Conservation (phyloP, 768 basidiomycete genomes). For the Suillus cothurnatus region DNA sequence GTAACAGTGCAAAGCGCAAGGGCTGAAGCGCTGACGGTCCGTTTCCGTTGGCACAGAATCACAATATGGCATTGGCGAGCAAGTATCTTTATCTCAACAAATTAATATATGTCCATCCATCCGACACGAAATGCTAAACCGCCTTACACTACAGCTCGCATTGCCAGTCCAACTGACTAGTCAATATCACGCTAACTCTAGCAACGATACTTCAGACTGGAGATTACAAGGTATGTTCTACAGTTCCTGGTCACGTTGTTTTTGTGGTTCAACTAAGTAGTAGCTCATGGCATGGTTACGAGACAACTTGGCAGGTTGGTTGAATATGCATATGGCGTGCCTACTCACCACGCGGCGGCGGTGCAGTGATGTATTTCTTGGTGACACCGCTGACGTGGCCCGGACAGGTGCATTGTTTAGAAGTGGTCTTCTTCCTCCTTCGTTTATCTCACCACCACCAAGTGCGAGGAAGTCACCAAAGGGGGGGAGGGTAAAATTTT, state of each 20-base stretch:
- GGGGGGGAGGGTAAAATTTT: background rate
- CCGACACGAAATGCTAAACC: background rate
- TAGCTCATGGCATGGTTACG: background rate
- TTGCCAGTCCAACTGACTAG: background rate
- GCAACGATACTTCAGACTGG: background rate
- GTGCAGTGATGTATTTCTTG: background rate
- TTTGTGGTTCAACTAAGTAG: background rate
- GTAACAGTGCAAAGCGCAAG: background rate
- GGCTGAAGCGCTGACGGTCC: no score
- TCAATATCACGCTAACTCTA: background rate
- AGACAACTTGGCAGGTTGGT: background rate
- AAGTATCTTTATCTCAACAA: background rate
- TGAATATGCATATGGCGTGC: background rate
- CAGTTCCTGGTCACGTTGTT: background rate
- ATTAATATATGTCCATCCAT: background rate
- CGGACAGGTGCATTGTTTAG: background rate
- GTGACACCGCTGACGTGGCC: background rate
- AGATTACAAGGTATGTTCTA: background rate
- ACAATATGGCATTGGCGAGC: background rate
- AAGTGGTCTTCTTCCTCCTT: background rate
- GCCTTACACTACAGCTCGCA: background rate
- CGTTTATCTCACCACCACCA: background rate
- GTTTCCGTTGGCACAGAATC: background rate
- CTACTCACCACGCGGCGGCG: background rate
- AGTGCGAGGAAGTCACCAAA: background rate